These are phyloP conservation scores for Dactylellina cionopaga DNA, from an alignment of 2,329 filamentous ascomycete genomes.

Conservation along the genomic window DNA sequence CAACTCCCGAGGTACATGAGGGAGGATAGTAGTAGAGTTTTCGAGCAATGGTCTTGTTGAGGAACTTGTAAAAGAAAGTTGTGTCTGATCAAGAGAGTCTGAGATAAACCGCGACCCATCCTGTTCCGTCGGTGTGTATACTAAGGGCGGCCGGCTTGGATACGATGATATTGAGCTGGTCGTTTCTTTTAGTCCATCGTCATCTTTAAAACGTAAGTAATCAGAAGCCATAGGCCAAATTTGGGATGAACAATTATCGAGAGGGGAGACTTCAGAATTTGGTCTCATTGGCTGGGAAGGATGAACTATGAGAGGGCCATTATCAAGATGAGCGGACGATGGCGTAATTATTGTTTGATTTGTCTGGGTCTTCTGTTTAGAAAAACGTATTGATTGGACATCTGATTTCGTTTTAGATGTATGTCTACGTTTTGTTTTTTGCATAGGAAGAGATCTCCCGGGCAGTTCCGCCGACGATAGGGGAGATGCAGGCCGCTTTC, in stretches of 20 bases:
- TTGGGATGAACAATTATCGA: slow-evolving; percentile 2
- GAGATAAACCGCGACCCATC: slow-evolving; percentile 23
- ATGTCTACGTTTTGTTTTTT: slow-evolving; percentile 48
- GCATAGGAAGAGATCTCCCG: slow-evolving; percentile 26
- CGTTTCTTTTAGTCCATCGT: slow-evolving; percentile 7
- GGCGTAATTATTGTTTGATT: slow-evolving; percentile 37
- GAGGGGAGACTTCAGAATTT: not conserved
- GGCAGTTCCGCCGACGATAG: slow-evolving; percentile 31
- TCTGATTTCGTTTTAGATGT: slow-evolving; percentile 39
- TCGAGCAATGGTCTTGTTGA: slow-evolving; percentile 1
- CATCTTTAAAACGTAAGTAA: not conserved
- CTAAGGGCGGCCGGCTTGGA: slow-evolving; percentile 7
- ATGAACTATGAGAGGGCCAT: not conserved
- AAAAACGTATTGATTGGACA: slow-evolving; percentile 27
- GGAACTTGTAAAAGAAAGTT: not conserved
- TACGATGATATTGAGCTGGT: slow-evolving; percentile 1
- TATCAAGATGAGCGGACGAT: slow-evolving; percentile 25
- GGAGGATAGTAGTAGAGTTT: not conserved
- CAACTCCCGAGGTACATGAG: slow-evolving; percentile 1
- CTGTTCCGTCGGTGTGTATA: slow-evolving; percentile 49
- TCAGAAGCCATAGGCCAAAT: slow-evolving; percentile 21
- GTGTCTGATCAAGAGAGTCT: not conserved
- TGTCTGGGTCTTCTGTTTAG: slow-evolving; percentile 19
- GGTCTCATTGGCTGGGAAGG: not conserved
- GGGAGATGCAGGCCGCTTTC: slow-evolving; percentile 47